Conservation (phyloP, 1,139 yeast genomes). For the Taiozyma onychis region DNA sequence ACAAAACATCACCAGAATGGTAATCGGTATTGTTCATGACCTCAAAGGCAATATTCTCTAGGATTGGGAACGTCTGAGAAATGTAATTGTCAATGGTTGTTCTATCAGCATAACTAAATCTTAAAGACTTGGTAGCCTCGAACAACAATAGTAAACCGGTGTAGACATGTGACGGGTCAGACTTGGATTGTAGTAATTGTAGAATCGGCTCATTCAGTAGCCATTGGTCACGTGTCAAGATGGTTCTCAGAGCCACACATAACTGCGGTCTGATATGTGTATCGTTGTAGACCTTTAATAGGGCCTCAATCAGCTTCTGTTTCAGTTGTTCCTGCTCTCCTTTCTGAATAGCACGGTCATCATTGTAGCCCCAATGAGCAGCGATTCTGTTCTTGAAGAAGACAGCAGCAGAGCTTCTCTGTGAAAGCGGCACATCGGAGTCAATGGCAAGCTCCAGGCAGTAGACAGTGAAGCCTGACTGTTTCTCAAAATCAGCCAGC, state of each 20-base stretch:
- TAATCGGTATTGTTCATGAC: conserved; percentile 34
- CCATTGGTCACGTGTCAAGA: conserved; percentile 53
- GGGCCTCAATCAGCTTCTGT: conserved; percentile 43
- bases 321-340: conserved; percentile 51
- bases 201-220: conserved; percentile 26
- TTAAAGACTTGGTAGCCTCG: conserved; percentile 51
- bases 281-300: conserved; percentile 34
- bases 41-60: conserved; percentile 44
- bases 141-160: conserved; percentile 53
- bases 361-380: conserved; percentile 44
- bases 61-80: conserved; percentile 45
- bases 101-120: conserved; percentile 48
- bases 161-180: conserved; percentile 46
- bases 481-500: conserved; percentile 47
- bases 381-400: conserved; percentile 61
- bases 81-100: conserved; percentile 42
- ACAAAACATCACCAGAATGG: conserved; percentile 49
- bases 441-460: conserved; percentile 50
- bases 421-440: conserved; percentile 38
- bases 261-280: conserved; percentile 50
- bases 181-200: conserved; percentile 38
- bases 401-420: conserved; percentile 59
- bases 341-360: conserved; percentile 39
- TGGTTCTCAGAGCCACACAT: conserved; percentile 59
- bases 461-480: conserved; percentile 54